Base-by-base conservation (phyloP, 2,329 filamentous ascomycete genomes). In the Paecilomyces variotii region DNA sequence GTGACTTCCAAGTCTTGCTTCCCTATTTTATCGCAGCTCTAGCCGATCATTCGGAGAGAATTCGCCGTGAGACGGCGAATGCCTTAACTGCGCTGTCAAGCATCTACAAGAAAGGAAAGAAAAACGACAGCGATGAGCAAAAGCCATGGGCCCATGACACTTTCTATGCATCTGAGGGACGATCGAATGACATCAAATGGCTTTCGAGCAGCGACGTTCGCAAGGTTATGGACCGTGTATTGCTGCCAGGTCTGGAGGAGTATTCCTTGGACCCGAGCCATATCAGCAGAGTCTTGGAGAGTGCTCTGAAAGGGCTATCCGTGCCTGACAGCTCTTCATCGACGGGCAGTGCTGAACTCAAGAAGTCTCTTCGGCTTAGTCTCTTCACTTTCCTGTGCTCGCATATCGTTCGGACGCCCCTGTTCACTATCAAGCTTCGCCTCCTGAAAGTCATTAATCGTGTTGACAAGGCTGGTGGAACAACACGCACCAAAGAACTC, bases 231-330 rank as follows among this genome's bases (percentile, higher is more conserved):
- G 80, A 84, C 24, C 79, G 84, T 24, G 80, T 88, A 39, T 74
- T 97, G n/a, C 72, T 90, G 24, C 90, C 90, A 0, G 84, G 82
- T 1, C 76, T 96, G 9, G 92, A 97, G 73, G 94, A 97, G 73
- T 95, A 88, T 67, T 81, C 93, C 2, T 83, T 97, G 64, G 91
- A 97, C 68, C 78, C 84, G 3, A 83, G 82, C 28, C 87, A 94
- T 61, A 80, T 96, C 52, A 77, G 82, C 27, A 83, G 83, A 24
- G 81, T 87, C 2, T 71, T 96, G 4, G 80, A 83, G 60, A 80
- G 79, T 32, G 75, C 81, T 0, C 70, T 94, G 10, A 84, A 87
- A 64, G 83, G 83, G 56, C 63, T 68, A 27, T 59, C 63, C 58
- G 68, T 53, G 64, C 71, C 39, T 62, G 64, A 62, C 59, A 63